phyloP scores from a whole-genome alignment of 768 basidiomycete genomes.

The Erythrobasidium yunnanense region DNA sequence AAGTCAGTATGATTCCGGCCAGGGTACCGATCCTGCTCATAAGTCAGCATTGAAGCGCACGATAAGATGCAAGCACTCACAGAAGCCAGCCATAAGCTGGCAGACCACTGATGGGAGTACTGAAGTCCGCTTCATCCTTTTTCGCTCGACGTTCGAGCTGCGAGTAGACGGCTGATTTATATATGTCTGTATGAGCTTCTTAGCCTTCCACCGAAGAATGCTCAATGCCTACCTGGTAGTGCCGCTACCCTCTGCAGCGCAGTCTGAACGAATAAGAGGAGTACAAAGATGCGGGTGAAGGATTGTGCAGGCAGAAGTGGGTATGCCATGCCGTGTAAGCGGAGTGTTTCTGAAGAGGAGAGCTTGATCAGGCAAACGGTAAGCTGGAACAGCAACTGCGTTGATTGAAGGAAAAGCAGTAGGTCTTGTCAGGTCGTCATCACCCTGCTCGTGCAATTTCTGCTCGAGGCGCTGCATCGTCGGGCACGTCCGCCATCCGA shows the following conservation, averaged over 20 bases:
- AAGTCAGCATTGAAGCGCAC: not conserved
- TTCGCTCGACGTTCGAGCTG: slow-evolving; percentile 1
- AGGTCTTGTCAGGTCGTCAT: too few species aligned
- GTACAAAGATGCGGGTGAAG: too few species aligned
- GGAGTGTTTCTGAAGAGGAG: too few species aligned
- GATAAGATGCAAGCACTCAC: not conserved
- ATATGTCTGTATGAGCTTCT: not conserved
- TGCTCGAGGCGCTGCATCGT: too few species aligned
- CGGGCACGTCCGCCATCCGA: too few species aligned
- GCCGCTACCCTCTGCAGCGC: not conserved
- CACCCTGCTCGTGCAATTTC: too few species aligned
- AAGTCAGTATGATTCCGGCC: not conserved
- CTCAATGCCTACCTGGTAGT: not conserved
- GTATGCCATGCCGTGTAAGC: too few species aligned
- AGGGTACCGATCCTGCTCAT: not conserved
- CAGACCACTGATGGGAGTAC: not conserved
- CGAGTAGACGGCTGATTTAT: not conserved
- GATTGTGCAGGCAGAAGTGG: too few species aligned
- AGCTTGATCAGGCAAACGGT: too few species aligned
- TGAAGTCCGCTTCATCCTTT: not conserved
- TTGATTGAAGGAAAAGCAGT: too few species aligned
- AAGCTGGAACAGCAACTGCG: too few species aligned
- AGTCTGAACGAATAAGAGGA: not conserved
- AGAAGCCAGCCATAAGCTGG: slow-evolving; percentile 13
- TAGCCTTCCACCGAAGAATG: not conserved